Conservation (phyloP, 176 grass and related monocot species). For the Eremochloa ophiuroides region DNA sequence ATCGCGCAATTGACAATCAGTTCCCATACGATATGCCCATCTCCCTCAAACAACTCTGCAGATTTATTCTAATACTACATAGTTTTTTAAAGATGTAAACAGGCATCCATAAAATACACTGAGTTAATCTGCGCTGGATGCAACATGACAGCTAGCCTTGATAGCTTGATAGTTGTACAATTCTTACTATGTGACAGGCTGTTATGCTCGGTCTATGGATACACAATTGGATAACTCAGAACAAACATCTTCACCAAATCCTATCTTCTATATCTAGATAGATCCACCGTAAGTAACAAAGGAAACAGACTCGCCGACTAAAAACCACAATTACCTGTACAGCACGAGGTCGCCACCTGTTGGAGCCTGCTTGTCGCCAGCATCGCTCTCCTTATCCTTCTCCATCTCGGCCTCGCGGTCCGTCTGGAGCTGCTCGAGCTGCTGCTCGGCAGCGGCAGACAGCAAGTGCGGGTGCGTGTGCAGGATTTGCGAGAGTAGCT, state of each 20-base stretch:
- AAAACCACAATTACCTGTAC: constrained; percentile 63
- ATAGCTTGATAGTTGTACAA: constrained; percentile 13
- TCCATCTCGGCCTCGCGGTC: constrained; percentile 42
- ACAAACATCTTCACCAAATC: constrained; percentile 9
- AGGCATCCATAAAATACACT: not conserved
- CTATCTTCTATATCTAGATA: not conserved
- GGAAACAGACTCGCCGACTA: too few species aligned
- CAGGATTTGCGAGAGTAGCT: constrained; percentile 87
- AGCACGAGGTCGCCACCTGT: constrained; percentile 72
- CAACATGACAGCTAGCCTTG: not conserved
- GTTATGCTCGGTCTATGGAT: not conserved
- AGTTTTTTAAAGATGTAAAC: not conserved
- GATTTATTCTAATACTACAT: not conserved
- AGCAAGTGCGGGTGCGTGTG: constrained; percentile 87
- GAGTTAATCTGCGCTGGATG: too few species aligned
- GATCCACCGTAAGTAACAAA: too few species aligned
- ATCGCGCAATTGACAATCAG: not conserved
- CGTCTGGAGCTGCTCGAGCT: constrained; percentile 90
- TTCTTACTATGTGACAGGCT: not conserved
- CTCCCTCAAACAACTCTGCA: not conserved
- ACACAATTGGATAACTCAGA: not conserved
- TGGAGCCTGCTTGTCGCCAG: constrained; percentile 42
- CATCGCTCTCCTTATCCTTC: constrained; percentile 29
- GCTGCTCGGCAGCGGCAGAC: constrained; percentile 78
- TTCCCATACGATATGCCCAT: not conserved